phyloP scores from a whole-genome alignment of 139 green algal genomes.

The Chlorella sp. region DNA sequence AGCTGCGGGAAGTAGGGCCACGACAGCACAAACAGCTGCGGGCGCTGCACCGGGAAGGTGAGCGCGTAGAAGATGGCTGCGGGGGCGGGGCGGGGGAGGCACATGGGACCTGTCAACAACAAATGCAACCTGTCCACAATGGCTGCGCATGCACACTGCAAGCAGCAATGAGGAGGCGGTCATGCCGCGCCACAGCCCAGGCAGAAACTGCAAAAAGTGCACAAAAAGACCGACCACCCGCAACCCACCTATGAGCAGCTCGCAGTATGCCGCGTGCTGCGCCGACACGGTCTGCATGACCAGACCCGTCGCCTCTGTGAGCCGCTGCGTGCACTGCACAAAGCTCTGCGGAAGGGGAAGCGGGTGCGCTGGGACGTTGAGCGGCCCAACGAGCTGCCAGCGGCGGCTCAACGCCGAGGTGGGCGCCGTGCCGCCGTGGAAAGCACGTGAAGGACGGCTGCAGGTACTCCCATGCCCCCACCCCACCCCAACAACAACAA shows the following conservation, averaged over 20 bases:
- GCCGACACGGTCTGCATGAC: slow-evolving; percentile 20
- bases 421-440: too few relatives aligned
- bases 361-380: background rate
- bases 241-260: slow-evolving; percentile 22
- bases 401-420: too few relatives aligned
- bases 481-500: background rate
- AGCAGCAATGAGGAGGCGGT: too few relatives aligned
- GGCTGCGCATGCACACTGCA: too few relatives aligned
- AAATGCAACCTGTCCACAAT: too few relatives aligned
- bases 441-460: too few relatives aligned
- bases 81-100: background rate
- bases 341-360: background rate
- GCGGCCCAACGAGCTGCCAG: too few relatives aligned
- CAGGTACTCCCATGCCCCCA: too few relatives aligned
- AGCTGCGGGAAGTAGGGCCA: slow-evolving; percentile 35
- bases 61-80: slow-evolving; percentile 25
- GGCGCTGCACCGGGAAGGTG: slow-evolving; percentile 30
- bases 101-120: background rate
- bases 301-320: slow-evolving; percentile 13
- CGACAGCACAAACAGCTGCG: slow-evolving; percentile 25
- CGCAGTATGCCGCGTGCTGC: slow-evolving; percentile 21
- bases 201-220: background rate
- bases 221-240: background rate
- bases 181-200: background rate
- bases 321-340: slow-evolving; percentile 1